A percentile compares a stretch with the other conserved stretches of the same genome.
Evolutionary conservation across 768 basidiomycete genomes (phyloP).

Genomic region (Suillus alpinus): DNA sequence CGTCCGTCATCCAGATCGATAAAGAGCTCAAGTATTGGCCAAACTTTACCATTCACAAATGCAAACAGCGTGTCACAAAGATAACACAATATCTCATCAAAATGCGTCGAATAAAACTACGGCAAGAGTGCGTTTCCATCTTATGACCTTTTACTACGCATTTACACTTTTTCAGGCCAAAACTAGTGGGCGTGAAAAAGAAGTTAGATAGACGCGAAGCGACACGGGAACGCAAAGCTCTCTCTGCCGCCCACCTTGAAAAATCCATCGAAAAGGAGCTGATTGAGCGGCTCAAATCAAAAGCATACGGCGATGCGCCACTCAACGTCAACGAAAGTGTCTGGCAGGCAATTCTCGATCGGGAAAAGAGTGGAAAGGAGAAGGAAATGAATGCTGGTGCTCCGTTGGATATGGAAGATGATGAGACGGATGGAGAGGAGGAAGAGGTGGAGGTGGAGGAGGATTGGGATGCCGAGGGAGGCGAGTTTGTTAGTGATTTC

Average conservation of each 20-base stretch:
- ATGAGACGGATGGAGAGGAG: conserved; percentile 54
- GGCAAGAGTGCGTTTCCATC: conserved; percentile 65
- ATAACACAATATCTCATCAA: conserved; percentile 99
- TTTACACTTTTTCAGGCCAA: conserved; percentile 55
- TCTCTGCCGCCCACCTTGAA: conserved; percentile 93
- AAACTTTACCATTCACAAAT: conserved; percentile 95
- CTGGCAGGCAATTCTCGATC: conserved; percentile 89
- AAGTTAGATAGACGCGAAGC: conserved; percentile 93
- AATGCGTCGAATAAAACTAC: conserved; percentile 88
- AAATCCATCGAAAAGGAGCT: conserved; percentile 95
- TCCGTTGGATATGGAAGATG: conserved; percentile 44
- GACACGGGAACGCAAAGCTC: conserved; percentile 90
- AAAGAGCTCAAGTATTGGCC: conserved; percentile 97
- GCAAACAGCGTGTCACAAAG: conserved; percentile 98
- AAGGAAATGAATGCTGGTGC: conserved; percentile 42
- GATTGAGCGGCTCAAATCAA: conserved; percentile 90
- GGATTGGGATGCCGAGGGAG: conserved; percentile 44
- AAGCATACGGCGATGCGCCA: conserved; percentile 96
- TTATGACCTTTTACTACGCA: background rate
- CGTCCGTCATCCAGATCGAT: conserved; percentile 71
- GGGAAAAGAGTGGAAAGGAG: conserved; percentile 55
- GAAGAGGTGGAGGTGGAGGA: conserved; percentile 50
- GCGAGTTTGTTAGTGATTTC: conserved; percentile 58
- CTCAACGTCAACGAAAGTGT: conserved; percentile 97
- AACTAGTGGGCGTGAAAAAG: conserved; percentile 93